A percentile compares a stretch with the other conserved stretches of the same genome.
Conservation (phyloP, 306 rosid genomes). For the Sophora flavescens region DNA sequence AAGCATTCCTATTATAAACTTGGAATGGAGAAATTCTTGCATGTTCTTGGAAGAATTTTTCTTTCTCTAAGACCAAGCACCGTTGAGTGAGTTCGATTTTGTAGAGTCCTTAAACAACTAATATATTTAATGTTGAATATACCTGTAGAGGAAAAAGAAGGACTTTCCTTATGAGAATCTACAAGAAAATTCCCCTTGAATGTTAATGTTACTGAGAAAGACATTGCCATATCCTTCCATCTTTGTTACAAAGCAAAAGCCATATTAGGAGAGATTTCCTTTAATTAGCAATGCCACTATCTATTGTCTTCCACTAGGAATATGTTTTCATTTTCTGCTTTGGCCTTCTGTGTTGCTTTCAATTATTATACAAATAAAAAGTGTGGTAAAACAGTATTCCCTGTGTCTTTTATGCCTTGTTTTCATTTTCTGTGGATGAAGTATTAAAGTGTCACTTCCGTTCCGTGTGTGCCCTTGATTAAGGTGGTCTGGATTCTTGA, state of each 20-base stretch:
- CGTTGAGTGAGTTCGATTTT: no score
- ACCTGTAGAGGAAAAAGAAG: not conserved
- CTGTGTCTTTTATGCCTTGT: not conserved
- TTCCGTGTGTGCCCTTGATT: not conserved
- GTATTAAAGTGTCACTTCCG: not conserved
- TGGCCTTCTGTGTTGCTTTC: not conserved
- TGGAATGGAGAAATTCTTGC: not conserved
- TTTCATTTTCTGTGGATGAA: not conserved
- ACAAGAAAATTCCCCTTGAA: not conserved
- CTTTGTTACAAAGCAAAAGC: constrained; percentile 12
- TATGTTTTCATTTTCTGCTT: not conserved
- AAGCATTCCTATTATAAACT: constrained; percentile 2
- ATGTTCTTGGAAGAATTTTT: no score
- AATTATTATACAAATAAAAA: not conserved
- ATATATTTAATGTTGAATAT: no score
- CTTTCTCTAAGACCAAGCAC: no score
- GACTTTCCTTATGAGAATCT: not conserved
- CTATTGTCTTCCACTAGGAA: constrained; percentile 31
- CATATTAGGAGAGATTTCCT: constrained; percentile 5
- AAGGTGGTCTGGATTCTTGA: not conserved
- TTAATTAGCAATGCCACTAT: not conserved
- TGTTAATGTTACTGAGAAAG: constrained; percentile 13
- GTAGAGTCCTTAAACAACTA: no score
- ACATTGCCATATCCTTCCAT: not conserved
- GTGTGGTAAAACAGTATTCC: not conserved